phyloP scores from a whole-genome alignment of 192 early-diverging fungal genomes.

The Backusella sp. region DNA sequence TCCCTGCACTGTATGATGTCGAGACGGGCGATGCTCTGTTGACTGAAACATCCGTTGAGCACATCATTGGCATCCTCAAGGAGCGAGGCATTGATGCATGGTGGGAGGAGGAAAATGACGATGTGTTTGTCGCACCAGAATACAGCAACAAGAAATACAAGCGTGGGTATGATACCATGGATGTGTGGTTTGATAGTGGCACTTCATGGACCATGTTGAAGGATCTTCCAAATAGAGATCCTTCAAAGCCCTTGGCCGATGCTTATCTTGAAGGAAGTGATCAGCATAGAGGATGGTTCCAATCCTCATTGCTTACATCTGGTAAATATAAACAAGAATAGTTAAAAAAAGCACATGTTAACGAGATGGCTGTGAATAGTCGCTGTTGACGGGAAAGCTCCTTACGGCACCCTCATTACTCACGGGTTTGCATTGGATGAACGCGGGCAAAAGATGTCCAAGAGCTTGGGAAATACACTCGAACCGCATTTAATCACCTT shows the following conservation, averaged over 20 bases:
- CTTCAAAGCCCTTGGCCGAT: slow-evolving; percentile 51
- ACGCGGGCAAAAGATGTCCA: slow-evolving; percentile 80
- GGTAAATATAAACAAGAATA: slow-evolving; percentile 22
- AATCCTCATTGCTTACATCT: slow-evolving; percentile 75
- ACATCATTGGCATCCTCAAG: slow-evolving; percentile 60
- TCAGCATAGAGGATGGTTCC: slow-evolving; percentile 87
- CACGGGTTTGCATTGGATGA: slow-evolving; percentile 86
- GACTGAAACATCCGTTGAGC: slow-evolving; percentile 59
- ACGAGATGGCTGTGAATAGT: slow-evolving; percentile 25
- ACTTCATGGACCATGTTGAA: slow-evolving; percentile 72
- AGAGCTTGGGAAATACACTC: slow-evolving; percentile 78
- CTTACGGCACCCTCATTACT: slow-evolving; percentile 69
- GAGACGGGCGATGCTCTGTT: slow-evolving; percentile 62
- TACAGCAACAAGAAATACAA: slow-evolving; percentile 53
- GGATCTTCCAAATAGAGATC: slow-evolving; percentile 36
- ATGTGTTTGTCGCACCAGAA: slow-evolving; percentile 57
- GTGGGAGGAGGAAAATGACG: slow-evolving; percentile 67
- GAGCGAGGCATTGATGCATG: slow-evolving; percentile 64
- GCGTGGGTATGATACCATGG: slow-evolving; percentile 79
- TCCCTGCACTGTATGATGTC: slow-evolving; percentile 70
- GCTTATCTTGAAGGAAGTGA: slow-evolving; percentile 78
- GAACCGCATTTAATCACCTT: slow-evolving; percentile 61
- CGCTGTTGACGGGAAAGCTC: slow-evolving; percentile 64
- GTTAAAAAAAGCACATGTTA: background rate
- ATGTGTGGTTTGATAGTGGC: slow-evolving; percentile 87